Evolutionary conservation across 257 asterid genomes (phyloP).

Genomic region (Gentiana macrophylla): DNA sequence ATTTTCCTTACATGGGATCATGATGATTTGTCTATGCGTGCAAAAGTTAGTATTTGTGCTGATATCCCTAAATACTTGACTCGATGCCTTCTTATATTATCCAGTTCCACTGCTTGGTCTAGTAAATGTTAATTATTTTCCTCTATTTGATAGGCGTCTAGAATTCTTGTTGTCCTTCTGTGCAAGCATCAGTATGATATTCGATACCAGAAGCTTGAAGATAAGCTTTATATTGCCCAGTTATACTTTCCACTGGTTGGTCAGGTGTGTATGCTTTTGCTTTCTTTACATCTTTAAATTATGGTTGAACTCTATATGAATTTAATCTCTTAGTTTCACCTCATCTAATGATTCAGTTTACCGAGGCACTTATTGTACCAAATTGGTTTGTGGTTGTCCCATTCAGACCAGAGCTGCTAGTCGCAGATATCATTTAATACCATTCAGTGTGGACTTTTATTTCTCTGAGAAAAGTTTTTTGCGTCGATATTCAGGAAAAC

Average conservation of each 20-base stretch:
- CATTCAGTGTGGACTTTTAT: no score
- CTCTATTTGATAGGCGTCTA: slow-evolving; percentile 66
- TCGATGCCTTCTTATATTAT: slow-evolving; percentile 5
- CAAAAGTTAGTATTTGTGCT: slow-evolving; percentile 53
- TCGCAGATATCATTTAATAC: no score
- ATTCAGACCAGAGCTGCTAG: no score
- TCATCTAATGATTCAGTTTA: not conserved
- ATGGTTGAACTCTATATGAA: not conserved
- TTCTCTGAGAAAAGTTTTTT: no score
- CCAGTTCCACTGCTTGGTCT: slow-evolving; percentile 8
- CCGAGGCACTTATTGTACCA: no score
- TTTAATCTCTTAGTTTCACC: not conserved
- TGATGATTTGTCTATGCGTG: slow-evolving; percentile 88
- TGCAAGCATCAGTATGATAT: slow-evolving; percentile 96
- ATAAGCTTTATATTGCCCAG: slow-evolving; percentile 95
- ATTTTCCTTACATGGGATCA: slow-evolving; percentile 99
- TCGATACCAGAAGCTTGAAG: slow-evolving; percentile 97
- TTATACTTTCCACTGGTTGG: slow-evolving; percentile 91
- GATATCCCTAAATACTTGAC: slow-evolving; percentile 6
- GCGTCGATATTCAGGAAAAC: no score
- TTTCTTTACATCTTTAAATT: not conserved
- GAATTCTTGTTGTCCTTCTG: slow-evolving; percentile 80
- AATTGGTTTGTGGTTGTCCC: no score
- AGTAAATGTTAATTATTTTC: slow-evolving; percentile 8
- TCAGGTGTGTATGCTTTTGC: slow-evolving; percentile 46